These are phyloP conservation scores for Russula foetens DNA, from an alignment of 768 basidiomycete genomes.

Conservation along the genomic window DNA sequence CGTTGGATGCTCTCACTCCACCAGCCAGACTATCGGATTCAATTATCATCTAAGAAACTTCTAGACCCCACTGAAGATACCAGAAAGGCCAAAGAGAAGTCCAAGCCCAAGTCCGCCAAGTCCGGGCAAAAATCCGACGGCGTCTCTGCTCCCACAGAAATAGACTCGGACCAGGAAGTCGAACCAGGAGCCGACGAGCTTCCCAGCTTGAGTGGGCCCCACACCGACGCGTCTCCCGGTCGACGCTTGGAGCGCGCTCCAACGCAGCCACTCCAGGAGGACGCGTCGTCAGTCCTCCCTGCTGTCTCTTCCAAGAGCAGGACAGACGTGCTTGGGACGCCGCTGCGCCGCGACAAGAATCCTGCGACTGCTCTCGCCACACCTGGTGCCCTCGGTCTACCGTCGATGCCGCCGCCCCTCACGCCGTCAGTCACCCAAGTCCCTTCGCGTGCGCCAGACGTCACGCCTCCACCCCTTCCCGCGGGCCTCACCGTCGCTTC, in stretches of 20 bases:
- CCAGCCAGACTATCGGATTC: slow-evolving; percentile 40
- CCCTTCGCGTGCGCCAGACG: slow-evolving; percentile 29
- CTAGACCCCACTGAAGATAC: slow-evolving; percentile 15
- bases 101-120: slow-evolving; percentile 18
- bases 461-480: slow-evolving; percentile 38
- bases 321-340: background rate
- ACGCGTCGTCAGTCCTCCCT: background rate
- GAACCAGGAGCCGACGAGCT: slow-evolving; percentile 13
- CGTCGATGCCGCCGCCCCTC: slow-evolving; percentile 46
- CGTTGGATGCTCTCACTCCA: slow-evolving; percentile 63
- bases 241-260: background rate
- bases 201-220: background rate
- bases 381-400: slow-evolving; percentile 23
- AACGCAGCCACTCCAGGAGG: background rate
- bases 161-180: slow-evolving; percentile 2
- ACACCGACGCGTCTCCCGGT: background rate
- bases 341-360: background rate
- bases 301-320: background rate
- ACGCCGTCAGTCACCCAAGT: slow-evolving; percentile 62
- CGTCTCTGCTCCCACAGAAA: background rate
- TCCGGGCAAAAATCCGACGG: background rate
- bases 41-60: slow-evolving; percentile 45
- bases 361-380: background rate
- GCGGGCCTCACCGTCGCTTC: slow-evolving; percentile 46
- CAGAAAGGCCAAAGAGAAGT: background rate